Conservation (phyloP, 768 basidiomycete genomes). For the Lentinula lateritia region DNA sequence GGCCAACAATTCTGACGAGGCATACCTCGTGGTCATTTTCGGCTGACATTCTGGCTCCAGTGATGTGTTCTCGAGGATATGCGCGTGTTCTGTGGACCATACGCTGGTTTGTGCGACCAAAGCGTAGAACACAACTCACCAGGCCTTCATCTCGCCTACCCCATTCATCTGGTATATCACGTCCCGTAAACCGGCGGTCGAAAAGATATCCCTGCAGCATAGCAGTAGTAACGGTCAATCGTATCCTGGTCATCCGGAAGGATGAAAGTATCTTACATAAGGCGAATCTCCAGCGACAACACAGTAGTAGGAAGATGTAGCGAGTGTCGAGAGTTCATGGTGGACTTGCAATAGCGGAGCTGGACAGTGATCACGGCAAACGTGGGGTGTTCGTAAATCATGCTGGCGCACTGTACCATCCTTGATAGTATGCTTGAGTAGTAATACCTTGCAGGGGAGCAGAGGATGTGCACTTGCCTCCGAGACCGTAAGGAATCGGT, state of each 20-base stretch:
- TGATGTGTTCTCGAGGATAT: constrained; percentile 55
- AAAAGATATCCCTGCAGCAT: constrained; percentile 66
- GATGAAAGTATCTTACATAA: constrained; percentile 45
- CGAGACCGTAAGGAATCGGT: constrained; percentile 72
- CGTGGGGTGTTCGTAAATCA: constrained; percentile 68
- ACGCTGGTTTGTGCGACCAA: constrained; percentile 43
- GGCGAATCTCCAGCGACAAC: constrained; percentile 80
- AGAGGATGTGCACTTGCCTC: constrained; percentile 44
- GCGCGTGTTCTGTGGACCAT: constrained; percentile 13
- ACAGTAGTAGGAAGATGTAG: constrained; percentile 49
- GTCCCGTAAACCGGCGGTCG: constrained; percentile 70
- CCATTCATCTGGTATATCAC: constrained; percentile 63
- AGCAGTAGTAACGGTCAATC: not conserved
- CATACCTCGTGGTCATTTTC: constrained; percentile 72
- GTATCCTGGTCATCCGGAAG: not conserved
- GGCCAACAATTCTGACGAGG: not conserved
- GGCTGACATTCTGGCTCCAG: constrained; percentile 66
- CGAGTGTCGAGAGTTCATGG: constrained; percentile 65
- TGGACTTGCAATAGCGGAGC: constrained; percentile 63
- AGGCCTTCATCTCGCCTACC: constrained; percentile 49
- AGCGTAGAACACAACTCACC: constrained; percentile 78
- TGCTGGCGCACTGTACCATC: constrained; percentile 88
- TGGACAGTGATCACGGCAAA: constrained; percentile 62
- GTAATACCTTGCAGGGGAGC: constrained; percentile 4
- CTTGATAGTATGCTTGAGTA: constrained; percentile 27